Conservation (phyloP, 192 early-diverging fungal species). For the Dissophora globulifera region DNA sequence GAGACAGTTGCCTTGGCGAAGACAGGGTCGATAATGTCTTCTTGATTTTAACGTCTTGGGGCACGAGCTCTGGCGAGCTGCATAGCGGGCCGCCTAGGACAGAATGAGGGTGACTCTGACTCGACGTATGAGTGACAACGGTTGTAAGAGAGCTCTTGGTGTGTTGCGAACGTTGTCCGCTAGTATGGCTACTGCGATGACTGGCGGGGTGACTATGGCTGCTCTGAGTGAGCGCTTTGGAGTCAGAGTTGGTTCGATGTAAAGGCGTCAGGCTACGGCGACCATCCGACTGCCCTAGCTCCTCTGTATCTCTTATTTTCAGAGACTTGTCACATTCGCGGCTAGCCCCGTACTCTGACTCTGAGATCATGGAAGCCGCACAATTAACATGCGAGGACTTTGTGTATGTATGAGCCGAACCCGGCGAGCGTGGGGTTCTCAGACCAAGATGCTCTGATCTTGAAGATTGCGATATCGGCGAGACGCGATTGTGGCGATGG, state of each 20-base stretch:
- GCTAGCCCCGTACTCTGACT: background rate
- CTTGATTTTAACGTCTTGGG: background rate
- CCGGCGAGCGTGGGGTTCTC: too few species aligned
- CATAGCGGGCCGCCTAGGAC: slow-evolving; percentile 11
- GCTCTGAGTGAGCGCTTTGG: background rate
- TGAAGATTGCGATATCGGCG: too few species aligned
- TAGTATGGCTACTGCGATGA: background rate
- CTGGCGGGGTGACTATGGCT: background rate
- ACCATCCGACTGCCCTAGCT: background rate
- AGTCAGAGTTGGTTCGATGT: background rate
- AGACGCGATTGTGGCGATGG: too few species aligned
- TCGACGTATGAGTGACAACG: background rate
- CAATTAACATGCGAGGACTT: too few species aligned
- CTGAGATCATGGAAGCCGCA: background rate
- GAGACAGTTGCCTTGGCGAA: background rate
- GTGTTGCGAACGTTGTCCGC: background rate
- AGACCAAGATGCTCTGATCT: too few species aligned
- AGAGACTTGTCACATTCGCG: too few species aligned
- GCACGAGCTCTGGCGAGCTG: slow-evolving; percentile 24
- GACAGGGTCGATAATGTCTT: background rate
- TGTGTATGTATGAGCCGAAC: too few species aligned
- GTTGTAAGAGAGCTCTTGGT: background rate
- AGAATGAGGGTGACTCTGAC: slow-evolving; percentile 9
- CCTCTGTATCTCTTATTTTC: background rate
- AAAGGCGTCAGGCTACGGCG: background rate